Percentiles rank a stretch among this genome's conserved stretches.
These are phyloP conservation scores for Metarhizium robertsii DNA, from an alignment of 2,329 filamentous ascomycete species.

Conservation along the genomic window DNA sequence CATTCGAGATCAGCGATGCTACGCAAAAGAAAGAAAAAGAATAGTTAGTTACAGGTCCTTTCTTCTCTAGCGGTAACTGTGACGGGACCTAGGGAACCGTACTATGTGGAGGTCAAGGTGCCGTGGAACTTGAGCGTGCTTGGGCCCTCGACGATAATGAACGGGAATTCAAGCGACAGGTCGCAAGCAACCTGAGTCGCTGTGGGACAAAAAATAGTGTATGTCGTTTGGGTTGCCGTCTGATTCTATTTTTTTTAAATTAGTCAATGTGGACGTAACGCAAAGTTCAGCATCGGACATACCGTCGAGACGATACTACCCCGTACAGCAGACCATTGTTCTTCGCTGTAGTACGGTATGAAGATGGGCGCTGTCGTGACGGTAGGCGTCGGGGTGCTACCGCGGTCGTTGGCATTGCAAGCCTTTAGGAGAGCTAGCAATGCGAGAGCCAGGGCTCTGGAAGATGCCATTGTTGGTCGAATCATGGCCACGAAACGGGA, in stretches of 20 bases:
- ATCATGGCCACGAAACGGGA: not conserved
- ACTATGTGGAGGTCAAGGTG: slow-evolving; percentile 33
- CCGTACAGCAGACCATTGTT: slow-evolving; percentile 34
- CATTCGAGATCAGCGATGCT: slow-evolving; percentile 37
- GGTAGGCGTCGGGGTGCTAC: slow-evolving; percentile 12
- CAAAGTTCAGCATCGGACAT: slow-evolving; percentile 9
- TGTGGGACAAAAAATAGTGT: slow-evolving; percentile 39
- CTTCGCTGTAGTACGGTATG: slow-evolving; percentile 31
- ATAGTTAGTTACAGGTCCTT: not conserved
- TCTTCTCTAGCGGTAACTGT: not conserved
- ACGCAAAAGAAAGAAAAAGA: not conserved
- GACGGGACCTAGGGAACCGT: slow-evolving; percentile 9
- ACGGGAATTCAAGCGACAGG: slow-evolving; percentile 36
- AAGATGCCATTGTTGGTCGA: not conserved
- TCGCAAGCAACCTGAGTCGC: slow-evolving; percentile 31
- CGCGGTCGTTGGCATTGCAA: slow-evolving; percentile 7
- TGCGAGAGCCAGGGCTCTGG: slow-evolving; percentile 7
- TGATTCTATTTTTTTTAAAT: slow-evolving; percentile 21
- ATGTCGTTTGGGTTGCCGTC: slow-evolving; percentile 28
- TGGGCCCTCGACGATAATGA: slow-evolving; percentile 36
- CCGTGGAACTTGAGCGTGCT: slow-evolving; percentile 34
- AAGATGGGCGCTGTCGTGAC: slow-evolving; percentile 34
- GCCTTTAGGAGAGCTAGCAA: slow-evolving; percentile 9
- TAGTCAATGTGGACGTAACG: not conserved
- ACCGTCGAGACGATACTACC: slow-evolving; percentile 37